Conservation (phyloP, 78 protist genomes). For the Dictyostelium purpureum region DNA sequence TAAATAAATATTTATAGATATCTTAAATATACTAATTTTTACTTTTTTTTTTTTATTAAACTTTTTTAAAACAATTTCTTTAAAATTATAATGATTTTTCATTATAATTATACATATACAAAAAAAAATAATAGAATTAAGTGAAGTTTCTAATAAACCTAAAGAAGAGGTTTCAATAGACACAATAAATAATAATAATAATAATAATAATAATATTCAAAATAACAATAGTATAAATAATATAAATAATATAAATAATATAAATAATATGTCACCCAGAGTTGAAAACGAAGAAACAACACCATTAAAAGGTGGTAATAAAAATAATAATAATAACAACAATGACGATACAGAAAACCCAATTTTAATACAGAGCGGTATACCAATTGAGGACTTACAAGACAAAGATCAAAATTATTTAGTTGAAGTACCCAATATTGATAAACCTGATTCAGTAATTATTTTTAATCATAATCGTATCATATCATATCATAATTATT, state of each 20-base stretch:
- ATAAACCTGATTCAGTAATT: slow-evolving; percentile 19
- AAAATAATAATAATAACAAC: not conserved
- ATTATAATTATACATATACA: not conserved
- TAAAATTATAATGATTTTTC: too few relatives aligned
- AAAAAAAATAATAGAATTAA: too few relatives aligned
- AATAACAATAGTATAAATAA: not conserved
- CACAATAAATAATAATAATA: not conserved
- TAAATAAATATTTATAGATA: too few relatives aligned
- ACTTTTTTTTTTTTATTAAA: not conserved
- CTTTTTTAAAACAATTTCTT: not conserved
- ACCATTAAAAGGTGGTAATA: not conserved
- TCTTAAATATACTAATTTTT: too few relatives aligned
- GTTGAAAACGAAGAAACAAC: not conserved
- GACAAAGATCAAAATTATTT: not conserved
- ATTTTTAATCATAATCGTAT: too few relatives aligned
- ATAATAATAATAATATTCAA: not conserved
- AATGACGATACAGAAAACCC: not conserved
- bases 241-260: not conserved
- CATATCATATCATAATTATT: too few relatives aligned
- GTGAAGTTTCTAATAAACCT: not conserved
- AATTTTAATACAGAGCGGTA: not conserved
- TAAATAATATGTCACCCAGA: not conserved
- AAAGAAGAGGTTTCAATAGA: not conserved
- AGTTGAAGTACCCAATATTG: slow-evolving; percentile 12
- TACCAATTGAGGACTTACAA: not conserved